phyloP scores from a whole-genome alignment of 257 asterid species.

The Henckelia pumila region DNA sequence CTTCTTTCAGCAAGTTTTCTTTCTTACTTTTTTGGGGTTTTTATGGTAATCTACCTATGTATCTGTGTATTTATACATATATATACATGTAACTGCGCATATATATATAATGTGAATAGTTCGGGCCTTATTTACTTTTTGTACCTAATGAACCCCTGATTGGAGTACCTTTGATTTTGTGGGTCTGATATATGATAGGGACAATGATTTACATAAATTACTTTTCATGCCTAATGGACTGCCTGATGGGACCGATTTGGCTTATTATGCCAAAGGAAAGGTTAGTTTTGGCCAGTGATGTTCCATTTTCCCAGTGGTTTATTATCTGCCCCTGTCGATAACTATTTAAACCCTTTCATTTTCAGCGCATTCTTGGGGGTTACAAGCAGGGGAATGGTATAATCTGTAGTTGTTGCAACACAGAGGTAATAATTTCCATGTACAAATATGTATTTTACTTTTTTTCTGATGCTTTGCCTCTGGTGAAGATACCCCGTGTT shows the following conservation, averaged over 20 bases:
- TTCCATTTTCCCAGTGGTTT: constrained; percentile 17
- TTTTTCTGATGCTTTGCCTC: constrained; percentile 4
- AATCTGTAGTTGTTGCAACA: constrained; percentile 79
- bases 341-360: constrained; percentile 18
- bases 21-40: background rate
- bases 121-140: background rate
- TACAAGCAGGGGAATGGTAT: constrained; percentile 95
- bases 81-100: no score
- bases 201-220: constrained; percentile 83
- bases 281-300: constrained; percentile 38
- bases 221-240: constrained; percentile 97
- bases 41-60: background rate
- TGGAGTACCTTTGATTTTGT: constrained; percentile 10
- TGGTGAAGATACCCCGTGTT: constrained; percentile 4
- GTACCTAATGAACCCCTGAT: background rate
- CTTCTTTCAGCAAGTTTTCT: background rate
- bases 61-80: no score
- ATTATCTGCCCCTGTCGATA: constrained; percentile 15
- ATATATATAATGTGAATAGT: background rate
- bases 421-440: constrained; percentile 47
- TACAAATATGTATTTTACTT: constrained; percentile 13
- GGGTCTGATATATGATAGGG: constrained; percentile 48
- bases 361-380: constrained; percentile 91
- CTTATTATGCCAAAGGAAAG: constrained; percentile 96
- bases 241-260: constrained; percentile 95